Conservation (phyloP, 768 basidiomycete genomes). For the Rhodotorula sphaerocarpa region DNA sequence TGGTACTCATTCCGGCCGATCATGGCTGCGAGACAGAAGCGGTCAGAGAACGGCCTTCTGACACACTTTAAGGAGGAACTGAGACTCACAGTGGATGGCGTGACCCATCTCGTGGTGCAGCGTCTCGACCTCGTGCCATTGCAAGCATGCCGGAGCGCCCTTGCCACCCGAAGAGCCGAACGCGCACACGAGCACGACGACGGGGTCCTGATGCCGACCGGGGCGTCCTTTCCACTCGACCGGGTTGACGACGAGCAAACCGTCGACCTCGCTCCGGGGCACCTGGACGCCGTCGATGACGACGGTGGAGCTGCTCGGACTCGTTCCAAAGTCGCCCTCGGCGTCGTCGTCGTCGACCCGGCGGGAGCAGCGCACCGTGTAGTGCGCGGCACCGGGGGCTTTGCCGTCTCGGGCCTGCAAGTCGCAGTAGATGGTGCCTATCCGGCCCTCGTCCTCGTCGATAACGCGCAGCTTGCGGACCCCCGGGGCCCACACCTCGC, state of each 20-base stretch:
- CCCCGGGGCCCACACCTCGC: constrained; percentile 78
- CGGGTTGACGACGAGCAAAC: constrained; percentile 42
- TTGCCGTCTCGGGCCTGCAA: constrained; percentile 78
- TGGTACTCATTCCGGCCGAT: constrained; percentile 94
- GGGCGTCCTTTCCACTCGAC: constrained; percentile 55
- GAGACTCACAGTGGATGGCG: constrained; percentile 86
- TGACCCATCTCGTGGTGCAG: constrained; percentile 99
- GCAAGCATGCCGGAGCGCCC: constrained; percentile 61
- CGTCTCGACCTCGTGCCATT: constrained; percentile 89
- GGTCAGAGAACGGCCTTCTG: too few species aligned
- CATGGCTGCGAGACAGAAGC: constrained; percentile 60
- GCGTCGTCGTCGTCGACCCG: constrained; percentile 86
- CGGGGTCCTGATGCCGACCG: constrained; percentile 74
- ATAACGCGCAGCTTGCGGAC: constrained; percentile 89
- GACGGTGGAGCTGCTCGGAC: constrained; percentile 33
- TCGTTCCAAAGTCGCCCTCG: constrained; percentile 51
- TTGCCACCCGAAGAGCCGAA: constrained; percentile 48
- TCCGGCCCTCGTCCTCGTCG: constrained; percentile 72
- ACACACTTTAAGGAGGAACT: background rate
- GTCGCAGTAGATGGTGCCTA: constrained; percentile 94
- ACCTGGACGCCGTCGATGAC: constrained; percentile 35
- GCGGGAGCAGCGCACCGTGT: constrained; percentile 90
- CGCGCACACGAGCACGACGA: constrained; percentile 85
- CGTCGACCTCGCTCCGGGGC: constrained; percentile 45
- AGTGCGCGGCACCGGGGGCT: constrained; percentile 86